Base-by-base conservation (phyloP, 371 early-diverging fungal species). In the Lichtheimia ramosa region DNA sequence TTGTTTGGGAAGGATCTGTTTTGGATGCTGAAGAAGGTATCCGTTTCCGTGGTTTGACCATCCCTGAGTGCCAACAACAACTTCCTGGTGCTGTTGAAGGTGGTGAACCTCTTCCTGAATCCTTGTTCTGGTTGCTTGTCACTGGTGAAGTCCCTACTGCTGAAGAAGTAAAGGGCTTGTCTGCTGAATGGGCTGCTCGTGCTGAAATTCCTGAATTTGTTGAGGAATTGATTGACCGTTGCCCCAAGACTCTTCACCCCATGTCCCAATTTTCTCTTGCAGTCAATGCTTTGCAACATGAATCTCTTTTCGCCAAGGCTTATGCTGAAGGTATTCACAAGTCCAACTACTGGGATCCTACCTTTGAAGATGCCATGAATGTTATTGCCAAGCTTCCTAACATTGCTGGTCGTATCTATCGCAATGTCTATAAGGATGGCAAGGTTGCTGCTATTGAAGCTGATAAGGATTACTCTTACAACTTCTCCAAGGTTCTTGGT, bases 1-100 rank as follows among this genome's bases (percentile, higher is more conserved):
- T 98, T 69, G 85, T 98, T 71, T 96, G 94, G 94, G 98, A 98
- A 81, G 93, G 94, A 56, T 97, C 97, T 68, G 91, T 98, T 43
- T 87, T 98, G 62, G 98, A 98, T 78, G 85, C 98, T 62, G 92
- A 97, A 62, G 98, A 98, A 85, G 98, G 98, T 79, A 98, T 98
- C 77, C 92, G 95, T 69, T 98, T 98, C 96, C 95, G 96, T 71
- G 96, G 94, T 58, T 74, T 85, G 76, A 92, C 96, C 80, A 97
- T 98, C 71, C 95, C 97, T 58, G 97, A 98, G 70, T 96, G 96
- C 83, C 96, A 96, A 78, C 74, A 89, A 81, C 74, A 76, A 41
- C 89, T 98, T 59, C 98, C 98, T 66, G 82, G 80, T 61, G 95
- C 94, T 64, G 83, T 85, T 59, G 92, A 86, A 60, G 96, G 95